phyloP scores from a whole-genome alignment of 2,329 filamentous ascomycete genomes.

The Pezicula neosporulosa region DNA sequence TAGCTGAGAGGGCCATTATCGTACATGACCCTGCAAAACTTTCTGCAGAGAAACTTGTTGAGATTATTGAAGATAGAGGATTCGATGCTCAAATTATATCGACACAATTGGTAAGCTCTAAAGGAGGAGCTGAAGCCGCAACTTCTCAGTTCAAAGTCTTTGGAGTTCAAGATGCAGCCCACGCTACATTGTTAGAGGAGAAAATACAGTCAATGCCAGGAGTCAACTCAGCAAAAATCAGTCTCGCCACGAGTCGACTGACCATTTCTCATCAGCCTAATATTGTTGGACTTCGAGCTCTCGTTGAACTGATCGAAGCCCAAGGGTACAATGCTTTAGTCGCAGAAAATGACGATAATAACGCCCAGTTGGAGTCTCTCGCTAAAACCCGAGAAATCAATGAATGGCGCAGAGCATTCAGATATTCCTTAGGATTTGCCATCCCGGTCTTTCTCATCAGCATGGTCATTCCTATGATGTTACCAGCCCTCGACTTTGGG shows the following conservation, averaged over 20 bases:
- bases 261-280: slow-evolving; percentile 70
- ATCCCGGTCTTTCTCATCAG: slow-evolving; percentile 87
- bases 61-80: slow-evolving; percentile 84
- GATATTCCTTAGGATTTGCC: slow-evolving; percentile 74
- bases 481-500: slow-evolving; percentile 76
- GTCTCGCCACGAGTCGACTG: slow-evolving; percentile 69
- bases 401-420: slow-evolving; percentile 84
- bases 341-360: slow-evolving; percentile 90
- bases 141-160: slow-evolving; percentile 80
- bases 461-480: slow-evolving; percentile 90
- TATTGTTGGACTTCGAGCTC: slow-evolving; percentile 71
- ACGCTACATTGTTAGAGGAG: slow-evolving; percentile 70
- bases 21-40: slow-evolving; percentile 75
- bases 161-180: slow-evolving; percentile 68
- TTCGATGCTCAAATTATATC: slow-evolving; percentile 85
- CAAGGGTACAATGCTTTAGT: slow-evolving; percentile 85
- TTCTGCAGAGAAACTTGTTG: slow-evolving; percentile 68
- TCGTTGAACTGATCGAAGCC: slow-evolving; percentile 81
- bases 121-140: slow-evolving; percentile 51
- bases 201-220: slow-evolving; percentile 64
- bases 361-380: slow-evolving; percentile 91
- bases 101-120: slow-evolving; percentile 58
- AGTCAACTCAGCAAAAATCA: slow-evolving; percentile 70
- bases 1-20: slow-evolving; percentile 88
- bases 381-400: slow-evolving; percentile 95